Percentiles rank a stretch among this genome's conserved stretches.
These are phyloP conservation scores for Penstemon newberryi DNA, from an alignment of 257 asterid species.

Conservation along the genomic window DNA sequence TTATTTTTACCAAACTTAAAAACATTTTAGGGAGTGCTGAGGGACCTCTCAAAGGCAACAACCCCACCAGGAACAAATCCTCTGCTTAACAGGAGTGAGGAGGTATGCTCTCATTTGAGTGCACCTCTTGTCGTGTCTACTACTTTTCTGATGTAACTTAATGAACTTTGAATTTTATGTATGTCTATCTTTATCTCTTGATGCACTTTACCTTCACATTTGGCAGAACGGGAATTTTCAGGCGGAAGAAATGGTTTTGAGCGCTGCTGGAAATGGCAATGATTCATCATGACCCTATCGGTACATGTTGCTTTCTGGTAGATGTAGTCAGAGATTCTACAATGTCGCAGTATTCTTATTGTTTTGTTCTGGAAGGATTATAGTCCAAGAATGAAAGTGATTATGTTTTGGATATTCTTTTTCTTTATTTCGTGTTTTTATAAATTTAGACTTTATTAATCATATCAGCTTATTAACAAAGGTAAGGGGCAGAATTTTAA, in stretches of 20 bases:
- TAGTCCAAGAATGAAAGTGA: neutral
- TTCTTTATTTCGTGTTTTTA: too few species aligned
- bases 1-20: neutral
- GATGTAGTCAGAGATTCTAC: too few species aligned
- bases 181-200: neutral
- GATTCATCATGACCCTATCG: conserved; percentile 41
- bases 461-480: too few species aligned
- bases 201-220: neutral
- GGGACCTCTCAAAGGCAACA: conserved; percentile 65
- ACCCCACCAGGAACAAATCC: conserved; percentile 34
- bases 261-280: conserved; percentile 43
- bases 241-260: conserved; percentile 51
- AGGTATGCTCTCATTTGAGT: conserved; percentile 12
- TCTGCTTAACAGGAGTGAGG: conserved; percentile 43
- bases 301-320: conserved; percentile 12
- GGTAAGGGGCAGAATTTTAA: too few species aligned
- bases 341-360: neutral
- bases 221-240: conserved; percentile 50
- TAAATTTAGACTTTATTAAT: too few species aligned
- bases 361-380: neutral
- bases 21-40: conserved; percentile 54
- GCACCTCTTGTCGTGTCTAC: neutral
- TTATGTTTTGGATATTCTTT: too few species aligned
- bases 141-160: neutral
- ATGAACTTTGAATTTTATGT: neutral